phyloP scores from a whole-genome alignment of 257 asterid species.

The Galeopsis tetrahit region DNA sequence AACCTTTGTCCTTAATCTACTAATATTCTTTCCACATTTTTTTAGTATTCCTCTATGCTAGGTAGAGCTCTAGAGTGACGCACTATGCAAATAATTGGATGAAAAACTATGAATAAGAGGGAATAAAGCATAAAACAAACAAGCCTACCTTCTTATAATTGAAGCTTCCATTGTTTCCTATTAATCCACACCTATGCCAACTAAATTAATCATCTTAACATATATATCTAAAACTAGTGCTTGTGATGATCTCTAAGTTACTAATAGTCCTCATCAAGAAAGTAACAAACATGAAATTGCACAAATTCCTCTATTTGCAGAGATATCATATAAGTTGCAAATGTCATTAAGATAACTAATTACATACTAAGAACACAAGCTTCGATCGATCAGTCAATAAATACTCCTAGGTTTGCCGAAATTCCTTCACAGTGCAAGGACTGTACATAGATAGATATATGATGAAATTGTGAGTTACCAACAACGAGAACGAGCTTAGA shows the following conservation, averaged over 20 bases:
- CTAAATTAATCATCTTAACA: slow-evolving; percentile 9
- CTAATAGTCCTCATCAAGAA: neutral
- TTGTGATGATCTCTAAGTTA: neutral
- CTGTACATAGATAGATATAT: neutral
- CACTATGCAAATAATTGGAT: neutral
- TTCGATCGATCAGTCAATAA: neutral
- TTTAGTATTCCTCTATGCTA: too few relatives aligned
- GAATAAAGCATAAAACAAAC: neutral
- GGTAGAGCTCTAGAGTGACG: too few relatives aligned
- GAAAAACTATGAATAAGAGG: neutral
- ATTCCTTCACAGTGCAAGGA: neutral
- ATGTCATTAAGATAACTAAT: neutral
- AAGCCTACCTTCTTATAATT: neutral
- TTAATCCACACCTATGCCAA: neutral
- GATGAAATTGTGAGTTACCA: slow-evolving; percentile 47
- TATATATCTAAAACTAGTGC: neutral
- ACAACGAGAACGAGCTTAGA: slow-evolving; percentile 86
- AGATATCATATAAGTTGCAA: neutral
- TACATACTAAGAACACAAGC: too few relatives aligned
- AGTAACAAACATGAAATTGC: neutral
- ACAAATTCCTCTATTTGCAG: neutral
- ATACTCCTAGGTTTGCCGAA: neutral
- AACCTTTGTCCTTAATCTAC: neutral
- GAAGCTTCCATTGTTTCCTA: neutral
- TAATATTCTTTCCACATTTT: neutral